phyloP scores from a whole-genome alignment of 2,329 filamentous ascomycete species.

The Ceratocystis huliohia region DNA sequence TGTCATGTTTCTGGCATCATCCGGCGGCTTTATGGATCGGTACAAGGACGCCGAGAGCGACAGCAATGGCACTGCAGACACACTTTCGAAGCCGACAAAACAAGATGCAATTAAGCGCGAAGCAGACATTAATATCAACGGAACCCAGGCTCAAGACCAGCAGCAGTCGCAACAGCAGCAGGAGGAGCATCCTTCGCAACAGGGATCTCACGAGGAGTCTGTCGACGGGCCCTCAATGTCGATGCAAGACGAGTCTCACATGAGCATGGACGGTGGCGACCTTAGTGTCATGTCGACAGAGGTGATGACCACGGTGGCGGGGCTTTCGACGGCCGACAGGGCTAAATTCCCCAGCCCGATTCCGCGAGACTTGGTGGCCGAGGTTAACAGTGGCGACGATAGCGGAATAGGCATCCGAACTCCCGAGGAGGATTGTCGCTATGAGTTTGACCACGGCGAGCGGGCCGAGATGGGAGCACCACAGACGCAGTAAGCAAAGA shows the following conservation, averaged over 20 bases:
- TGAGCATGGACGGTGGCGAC: constrained; percentile 26
- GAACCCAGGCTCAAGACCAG: not conserved
- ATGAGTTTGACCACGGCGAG: constrained; percentile 20
- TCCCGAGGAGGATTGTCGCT: constrained; percentile 48
- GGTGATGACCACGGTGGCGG: not conserved
- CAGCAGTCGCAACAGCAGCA: not conserved
- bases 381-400: constrained; percentile 43
- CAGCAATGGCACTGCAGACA: not conserved
- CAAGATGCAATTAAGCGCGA: not conserved
- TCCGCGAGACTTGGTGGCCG: constrained; percentile 8
- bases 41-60: constrained; percentile 31
- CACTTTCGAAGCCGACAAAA: not conserved
- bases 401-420: constrained; percentile 62
- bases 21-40: constrained; percentile 69
- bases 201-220: not conserved
- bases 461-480: constrained; percentile 19
- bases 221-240: not conserved
- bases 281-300: constrained; percentile 8
- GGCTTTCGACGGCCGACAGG: constrained; percentile 20
- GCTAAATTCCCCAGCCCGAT: constrained; percentile 37
- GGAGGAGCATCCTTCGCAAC: not conserved
- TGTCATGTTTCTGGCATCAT: constrained; percentile 76
- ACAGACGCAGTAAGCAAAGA: constrained; percentile 12
- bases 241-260: not conserved
- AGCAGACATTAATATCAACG: not conserved